phyloP scores from a whole-genome alignment of 805 yeast genomes.

The Wickerhamiella spandovensis region DNA sequence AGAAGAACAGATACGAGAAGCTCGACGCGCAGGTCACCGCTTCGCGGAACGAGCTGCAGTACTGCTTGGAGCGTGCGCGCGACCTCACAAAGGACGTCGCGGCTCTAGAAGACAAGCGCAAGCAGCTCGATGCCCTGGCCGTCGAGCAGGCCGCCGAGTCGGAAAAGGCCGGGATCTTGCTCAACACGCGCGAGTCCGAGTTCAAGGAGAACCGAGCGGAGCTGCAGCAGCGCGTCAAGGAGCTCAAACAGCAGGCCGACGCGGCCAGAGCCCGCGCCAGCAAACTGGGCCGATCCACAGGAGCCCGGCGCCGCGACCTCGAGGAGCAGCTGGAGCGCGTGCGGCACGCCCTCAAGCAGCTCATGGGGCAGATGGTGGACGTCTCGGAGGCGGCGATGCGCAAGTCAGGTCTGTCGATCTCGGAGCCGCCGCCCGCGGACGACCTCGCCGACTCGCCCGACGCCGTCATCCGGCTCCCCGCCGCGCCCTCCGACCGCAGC shows the following conservation, averaged over 20 bases:
- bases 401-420: no score
- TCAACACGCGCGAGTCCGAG: neutral
- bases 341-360: neutral
- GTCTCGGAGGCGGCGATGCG: neutral
- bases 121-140: no score
- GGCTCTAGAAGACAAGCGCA: no score
- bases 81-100: no score
- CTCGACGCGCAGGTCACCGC: neutral
- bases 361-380: neutral
- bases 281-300: no score
- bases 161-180: neutral
- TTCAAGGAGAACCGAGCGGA: neutral
- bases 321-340: neutral
- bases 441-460: no score
- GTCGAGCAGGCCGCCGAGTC: no score
- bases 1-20: neutral
- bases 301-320: neutral
- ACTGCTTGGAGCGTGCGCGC: no score
- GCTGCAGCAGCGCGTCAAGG: neutral
- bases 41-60: neutral
- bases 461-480: no score
- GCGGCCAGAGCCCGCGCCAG: no score
- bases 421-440: no score
- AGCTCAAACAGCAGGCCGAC: neutral
- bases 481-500: no score